Conservation (phyloP, 495 filamentous ascomycete species). For the Mytilinidion resinicola region DNA sequence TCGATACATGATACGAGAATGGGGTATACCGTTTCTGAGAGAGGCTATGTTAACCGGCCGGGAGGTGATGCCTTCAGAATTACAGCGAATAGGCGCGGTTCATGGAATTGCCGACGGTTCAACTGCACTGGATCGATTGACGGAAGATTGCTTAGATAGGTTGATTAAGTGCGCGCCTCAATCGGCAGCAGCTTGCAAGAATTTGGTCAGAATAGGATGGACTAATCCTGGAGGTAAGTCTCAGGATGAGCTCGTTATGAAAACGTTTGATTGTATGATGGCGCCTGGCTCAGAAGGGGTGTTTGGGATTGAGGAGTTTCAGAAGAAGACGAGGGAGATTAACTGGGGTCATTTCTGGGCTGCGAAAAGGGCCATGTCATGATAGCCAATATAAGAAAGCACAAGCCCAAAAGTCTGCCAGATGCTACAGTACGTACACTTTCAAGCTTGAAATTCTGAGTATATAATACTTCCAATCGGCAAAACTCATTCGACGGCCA, state of each 20-base stretch:
- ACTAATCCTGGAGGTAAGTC: not conserved
- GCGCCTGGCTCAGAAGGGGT: not conserved
- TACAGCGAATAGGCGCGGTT: conserved; percentile 9
- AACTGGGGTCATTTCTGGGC: not conserved
- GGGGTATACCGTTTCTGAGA: conserved; percentile 25
- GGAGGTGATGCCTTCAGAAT: conserved; percentile 24
- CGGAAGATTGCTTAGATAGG: not conserved
- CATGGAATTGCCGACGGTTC: not conserved
- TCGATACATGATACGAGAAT: conserved; percentile 36
- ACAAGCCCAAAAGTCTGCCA: no score
- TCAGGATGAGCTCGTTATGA: not conserved
- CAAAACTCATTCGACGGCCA: no score
- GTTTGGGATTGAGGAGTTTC: not conserved
- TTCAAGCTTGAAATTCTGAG: no score
- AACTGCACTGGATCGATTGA: not conserved
- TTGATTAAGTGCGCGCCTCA: not conserved
- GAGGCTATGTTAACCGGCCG: conserved; percentile 36
- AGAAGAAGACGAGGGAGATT: not conserved
- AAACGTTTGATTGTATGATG: not conserved
- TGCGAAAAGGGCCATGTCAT: no score
- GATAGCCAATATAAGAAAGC: no score
- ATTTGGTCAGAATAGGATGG: not conserved
- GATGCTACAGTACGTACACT: no score
- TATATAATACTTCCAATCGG: no score
- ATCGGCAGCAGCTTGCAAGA: not conserved